These are phyloP conservation scores for Malbranchea cinnamomea DNA, from an alignment of 2,329 filamentous ascomycete genomes.

Conservation along the genomic window DNA sequence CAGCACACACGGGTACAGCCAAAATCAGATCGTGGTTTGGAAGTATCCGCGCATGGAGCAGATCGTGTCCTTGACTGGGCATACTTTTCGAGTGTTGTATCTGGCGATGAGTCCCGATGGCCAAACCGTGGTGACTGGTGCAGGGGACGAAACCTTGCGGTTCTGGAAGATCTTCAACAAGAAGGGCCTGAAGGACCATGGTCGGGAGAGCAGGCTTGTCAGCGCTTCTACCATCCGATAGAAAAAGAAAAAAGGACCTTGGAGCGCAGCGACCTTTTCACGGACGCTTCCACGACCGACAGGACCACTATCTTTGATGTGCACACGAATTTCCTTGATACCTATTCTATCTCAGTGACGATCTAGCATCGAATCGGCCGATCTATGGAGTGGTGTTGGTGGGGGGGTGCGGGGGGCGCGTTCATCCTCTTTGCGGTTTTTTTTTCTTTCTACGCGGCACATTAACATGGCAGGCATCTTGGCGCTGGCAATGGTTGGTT, in stretches of 20 bases:
- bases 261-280: too few species aligned
- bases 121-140: constrained; percentile 83
- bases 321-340: too few species aligned
- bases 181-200: constrained; percentile 53
- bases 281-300: too few species aligned
- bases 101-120: constrained; percentile 96
- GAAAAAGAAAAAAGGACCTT: background rate
- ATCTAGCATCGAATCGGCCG: too few species aligned
- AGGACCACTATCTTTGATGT: too few species aligned
- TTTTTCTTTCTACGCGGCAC: too few species aligned
- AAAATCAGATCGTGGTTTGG: constrained; percentile 98
- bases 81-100: constrained; percentile 93
- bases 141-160: constrained; percentile 84
- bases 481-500: too few species aligned
- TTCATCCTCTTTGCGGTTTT: too few species aligned
- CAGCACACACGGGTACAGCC: constrained; percentile 89
- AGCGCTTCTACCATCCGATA: constrained; percentile 73
- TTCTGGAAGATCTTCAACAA: constrained; percentile 96
- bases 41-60: constrained; percentile 98
- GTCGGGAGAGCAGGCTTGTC: constrained; percentile 50
- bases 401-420: too few species aligned
- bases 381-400: too few species aligned
- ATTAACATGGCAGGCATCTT: too few species aligned
- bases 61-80: constrained; percentile 84
- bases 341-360: too few species aligned